Conservation (phyloP, 2,329 filamentous ascomycete species). For the Cordyceps cateniannulata region DNA sequence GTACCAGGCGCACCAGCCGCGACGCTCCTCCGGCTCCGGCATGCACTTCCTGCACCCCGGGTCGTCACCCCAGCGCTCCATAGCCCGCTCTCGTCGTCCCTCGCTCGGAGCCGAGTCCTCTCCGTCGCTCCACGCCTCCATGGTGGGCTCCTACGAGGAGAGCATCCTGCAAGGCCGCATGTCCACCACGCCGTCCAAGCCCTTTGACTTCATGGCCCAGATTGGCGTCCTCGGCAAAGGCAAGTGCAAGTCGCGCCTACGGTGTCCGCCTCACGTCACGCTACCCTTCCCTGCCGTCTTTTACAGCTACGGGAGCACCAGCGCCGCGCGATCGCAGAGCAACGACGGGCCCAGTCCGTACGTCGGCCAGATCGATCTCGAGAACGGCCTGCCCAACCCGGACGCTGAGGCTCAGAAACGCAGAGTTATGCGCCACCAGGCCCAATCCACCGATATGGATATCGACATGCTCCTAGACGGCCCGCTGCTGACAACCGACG, state of each 20-base stretch:
- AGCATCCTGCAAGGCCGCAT: conserved; percentile 91
- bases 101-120: conserved; percentile 71
- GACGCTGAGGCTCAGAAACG: conserved; percentile 36
- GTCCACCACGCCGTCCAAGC: conserved; percentile 92
- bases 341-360: conserved; percentile 93
- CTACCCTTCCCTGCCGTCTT: conserved; percentile 92
- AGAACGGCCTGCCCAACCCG: conserved; percentile 61
- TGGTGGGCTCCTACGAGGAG: conserved; percentile 98
- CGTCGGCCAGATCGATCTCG: conserved; percentile 85
- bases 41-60: conserved; percentile 32
- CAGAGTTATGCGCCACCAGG: conserved; percentile 57
- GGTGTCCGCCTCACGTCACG: conserved; percentile 84
- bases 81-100: conserved; percentile 53
- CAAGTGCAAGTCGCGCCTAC: conserved; percentile 77
- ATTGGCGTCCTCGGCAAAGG: conserved; percentile 89
- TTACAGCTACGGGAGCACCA: conserved; percentile 77
- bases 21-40: conserved; percentile 64
- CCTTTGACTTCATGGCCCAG: conserved; percentile 86
- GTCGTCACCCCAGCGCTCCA: conserved; percentile 44
- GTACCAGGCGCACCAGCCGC: conserved; percentile 73
- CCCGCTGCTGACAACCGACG: conserved; percentile 12
- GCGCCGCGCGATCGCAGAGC: conserved; percentile 53
- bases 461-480: conserved; percentile 18
- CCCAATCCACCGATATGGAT: conserved; percentile 35
- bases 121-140: conserved; percentile 79